Percentiles rank a stretch among this genome's conserved stretches.
Conservation (phyloP, 371 early-diverging fungal species). For the Actinomucor elegans region DNA sequence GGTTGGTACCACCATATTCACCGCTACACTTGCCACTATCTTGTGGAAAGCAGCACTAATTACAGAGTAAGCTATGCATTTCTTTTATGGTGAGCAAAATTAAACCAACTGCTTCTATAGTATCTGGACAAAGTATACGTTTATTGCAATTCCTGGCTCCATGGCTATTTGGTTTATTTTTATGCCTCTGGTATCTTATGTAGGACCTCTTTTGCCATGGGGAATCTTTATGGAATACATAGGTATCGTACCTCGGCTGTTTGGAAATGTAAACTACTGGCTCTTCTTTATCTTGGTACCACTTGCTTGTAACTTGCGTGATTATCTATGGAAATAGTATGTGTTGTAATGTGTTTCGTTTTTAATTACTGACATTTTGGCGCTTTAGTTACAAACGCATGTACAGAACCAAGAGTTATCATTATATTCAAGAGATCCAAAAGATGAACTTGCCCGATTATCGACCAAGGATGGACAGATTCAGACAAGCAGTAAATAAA, state of each 20-base stretch:
- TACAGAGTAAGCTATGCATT: conserved; percentile 52
- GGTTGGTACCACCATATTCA: conserved; percentile 72
- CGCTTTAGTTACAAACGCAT: conserved; percentile 22
- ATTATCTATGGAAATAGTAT: conserved; percentile 88
- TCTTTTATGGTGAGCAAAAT: too few species aligned
- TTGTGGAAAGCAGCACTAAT: conserved; percentile 77
- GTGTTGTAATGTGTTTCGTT: conserved; percentile 8
- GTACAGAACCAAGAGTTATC: conserved; percentile 68
- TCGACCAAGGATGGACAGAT: conserved; percentile 93
- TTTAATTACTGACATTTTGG: neutral
- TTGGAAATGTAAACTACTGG: conserved; percentile 78
- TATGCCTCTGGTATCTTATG: conserved; percentile 72
- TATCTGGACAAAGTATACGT: conserved; percentile 79
- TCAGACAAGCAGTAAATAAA: conserved; percentile 95
- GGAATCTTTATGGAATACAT: conserved; percentile 73
- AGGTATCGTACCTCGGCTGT: conserved; percentile 67
- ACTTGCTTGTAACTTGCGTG: conserved; percentile 70
- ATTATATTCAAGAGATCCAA: conserved; percentile 96
- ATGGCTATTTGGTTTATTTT: conserved; percentile 81
- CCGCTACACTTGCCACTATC: conserved; percentile 73
- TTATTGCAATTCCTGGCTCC: conserved; percentile 75
- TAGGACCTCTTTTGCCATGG: conserved; percentile 60
- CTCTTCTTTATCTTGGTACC: conserved; percentile 76
- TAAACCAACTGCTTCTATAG: conserved; percentile 21
- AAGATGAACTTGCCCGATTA: conserved; percentile 96